These are phyloP conservation scores for Pseudopyricularia cyperi DNA, from an alignment of 2,329 filamentous ascomycete species.

Conservation along the genomic window DNA sequence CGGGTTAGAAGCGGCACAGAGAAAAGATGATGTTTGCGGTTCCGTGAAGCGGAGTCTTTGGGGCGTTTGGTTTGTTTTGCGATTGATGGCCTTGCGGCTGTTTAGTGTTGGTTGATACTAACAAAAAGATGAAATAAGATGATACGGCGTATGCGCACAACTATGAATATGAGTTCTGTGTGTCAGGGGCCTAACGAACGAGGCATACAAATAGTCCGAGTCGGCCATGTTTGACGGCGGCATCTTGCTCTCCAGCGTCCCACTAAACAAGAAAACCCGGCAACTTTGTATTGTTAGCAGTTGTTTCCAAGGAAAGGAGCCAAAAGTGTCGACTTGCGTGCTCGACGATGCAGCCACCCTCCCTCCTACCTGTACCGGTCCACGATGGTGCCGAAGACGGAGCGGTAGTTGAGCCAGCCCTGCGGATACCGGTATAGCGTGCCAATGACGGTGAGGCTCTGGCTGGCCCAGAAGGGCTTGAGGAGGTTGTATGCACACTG, in stretches of 20 bases:
- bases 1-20: not conserved
- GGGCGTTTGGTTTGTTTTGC: not conserved
- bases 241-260: not conserved
- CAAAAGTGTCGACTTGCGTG: constrained; percentile 8
- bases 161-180: no score
- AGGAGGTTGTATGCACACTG: constrained; percentile 12
- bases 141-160: not conserved
- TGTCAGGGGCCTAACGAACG: no score
- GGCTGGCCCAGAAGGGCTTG: constrained; percentile 11
- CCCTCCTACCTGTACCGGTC: constrained; percentile 14
- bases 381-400: constrained; percentile 10
- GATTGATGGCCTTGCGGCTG: not conserved
- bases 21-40: not conserved
- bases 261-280: not conserved
- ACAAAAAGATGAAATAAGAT: no score
- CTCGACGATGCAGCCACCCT: constrained; percentile 13
- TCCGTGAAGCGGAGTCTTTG: not conserved
- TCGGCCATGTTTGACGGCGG: no score
- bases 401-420: constrained; percentile 13
- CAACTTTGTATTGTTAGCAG: not conserved
- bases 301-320: not conserved
- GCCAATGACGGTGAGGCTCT: constrained; percentile 12
- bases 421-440: constrained; percentile 11
- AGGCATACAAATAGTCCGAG: no score
- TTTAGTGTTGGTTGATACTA: not conserved